Evolutionary conservation across 768 basidiomycete genomes (phyloP), one percentile per base, ranked within the genome.

Genomic region (Mycena chlorophos): DNA sequence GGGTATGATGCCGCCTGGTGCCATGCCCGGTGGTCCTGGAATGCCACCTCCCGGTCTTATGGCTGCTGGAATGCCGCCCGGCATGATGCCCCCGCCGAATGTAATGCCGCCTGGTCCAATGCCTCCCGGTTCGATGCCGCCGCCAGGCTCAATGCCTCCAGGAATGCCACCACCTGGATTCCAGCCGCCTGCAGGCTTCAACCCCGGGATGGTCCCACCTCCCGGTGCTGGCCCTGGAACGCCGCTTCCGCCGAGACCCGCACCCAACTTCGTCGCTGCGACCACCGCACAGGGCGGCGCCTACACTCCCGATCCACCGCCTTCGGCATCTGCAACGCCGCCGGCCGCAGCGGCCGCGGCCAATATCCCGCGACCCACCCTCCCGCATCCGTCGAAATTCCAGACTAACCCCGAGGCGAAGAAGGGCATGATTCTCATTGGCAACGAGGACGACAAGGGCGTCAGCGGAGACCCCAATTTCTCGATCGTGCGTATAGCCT

Each of bases 331-430:
- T 19, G 40, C 54, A 29, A 55, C 55, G 38, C 58, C 59, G n/a
- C n/a, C n/a, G n/a, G n/a, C n/a, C n/a, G n/a, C n/a, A n/a, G n/a
- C n/a, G 53, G 51, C 5, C 54, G 49, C 68, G 65, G 39, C 69
- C 70, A 23, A 58, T 16, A 46, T n/a, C 4, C 26, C 68, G 12
- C 67, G 69, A 49, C 71, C 75, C 17, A 73, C 68, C 3, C 70
- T 89, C 34, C 89, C 88, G 1, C 78, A 85, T 63, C 76, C 81
- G 8, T 71, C 76, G 4, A 69, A 84, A 34, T 73, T 77, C 19
- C 88, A 91, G 73, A 84, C 78, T 14, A 87, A 89, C 63, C 82
- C 87, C 13, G 77, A 83, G 2, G 84, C 90, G 65, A 93, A 91
- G 77, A 90, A 91, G 68, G 73, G 78, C 14, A 89, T 89, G 1